These are phyloP conservation scores for Aspergillus unguis DNA, from an alignment of 2,329 filamentous ascomycete species.

Conservation along the genomic window DNA sequence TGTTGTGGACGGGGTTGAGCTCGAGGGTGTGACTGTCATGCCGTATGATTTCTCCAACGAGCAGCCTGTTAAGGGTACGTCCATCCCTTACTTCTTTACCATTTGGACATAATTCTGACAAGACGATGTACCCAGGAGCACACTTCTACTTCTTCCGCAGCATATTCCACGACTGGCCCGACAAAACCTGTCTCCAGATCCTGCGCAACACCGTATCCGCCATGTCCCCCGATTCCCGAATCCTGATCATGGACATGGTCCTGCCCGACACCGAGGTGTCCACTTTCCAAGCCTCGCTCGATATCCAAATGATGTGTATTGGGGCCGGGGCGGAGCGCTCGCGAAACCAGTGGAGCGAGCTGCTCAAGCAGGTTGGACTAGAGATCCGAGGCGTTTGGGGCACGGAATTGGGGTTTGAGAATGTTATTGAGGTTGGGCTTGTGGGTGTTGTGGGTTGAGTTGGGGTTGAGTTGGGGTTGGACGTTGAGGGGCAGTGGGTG, in stretches of 20 bases:
- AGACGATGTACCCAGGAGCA: slow-evolving; percentile 23
- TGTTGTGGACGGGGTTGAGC: slow-evolving; percentile 14
- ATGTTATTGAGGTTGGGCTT: slow-evolving; percentile 28
- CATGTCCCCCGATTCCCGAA: slow-evolving; percentile 31
- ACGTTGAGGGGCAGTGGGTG: too few species aligned
- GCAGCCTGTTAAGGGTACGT: slow-evolving; percentile 30
- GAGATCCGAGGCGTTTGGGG: slow-evolving; percentile 30
- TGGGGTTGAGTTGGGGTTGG: too few species aligned
- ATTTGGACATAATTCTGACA: neutral
- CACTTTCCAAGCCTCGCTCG: slow-evolving; percentile 29
- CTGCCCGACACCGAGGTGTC: slow-evolving; percentile 29
- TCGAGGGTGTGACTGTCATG: slow-evolving; percentile 28
- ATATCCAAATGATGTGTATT: slow-evolving; percentile 41
- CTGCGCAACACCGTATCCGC: slow-evolving; percentile 30
- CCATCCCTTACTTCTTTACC: neutral
- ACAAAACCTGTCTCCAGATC: slow-evolving; percentile 32
- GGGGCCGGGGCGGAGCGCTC: slow-evolving; percentile 35
- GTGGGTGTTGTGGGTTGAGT: neutral
- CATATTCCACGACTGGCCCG: slow-evolving; percentile 40
- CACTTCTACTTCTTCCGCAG: slow-evolving; percentile 36
- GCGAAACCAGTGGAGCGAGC: slow-evolving; percentile 29
- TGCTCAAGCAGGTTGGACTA: slow-evolving; percentile 29
- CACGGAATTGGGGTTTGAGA: slow-evolving; percentile 26
- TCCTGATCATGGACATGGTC: slow-evolving; percentile 38
- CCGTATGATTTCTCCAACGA: slow-evolving; percentile 33